Base-by-base conservation (phyloP, 768 basidiomycete species). In the Scleroderma bovista region DNA sequence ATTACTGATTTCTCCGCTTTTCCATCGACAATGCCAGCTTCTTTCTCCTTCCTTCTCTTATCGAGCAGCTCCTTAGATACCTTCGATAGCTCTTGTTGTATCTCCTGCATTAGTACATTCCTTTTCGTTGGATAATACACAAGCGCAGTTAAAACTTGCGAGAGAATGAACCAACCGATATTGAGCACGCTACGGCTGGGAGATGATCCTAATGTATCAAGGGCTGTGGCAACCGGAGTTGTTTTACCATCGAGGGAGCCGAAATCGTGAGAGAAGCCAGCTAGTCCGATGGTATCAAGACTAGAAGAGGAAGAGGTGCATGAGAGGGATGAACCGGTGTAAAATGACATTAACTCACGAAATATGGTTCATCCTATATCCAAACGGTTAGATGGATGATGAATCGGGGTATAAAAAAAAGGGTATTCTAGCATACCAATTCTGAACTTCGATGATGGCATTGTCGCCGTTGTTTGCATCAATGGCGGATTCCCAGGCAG, bases 241-340 rank as follows among this genome's bases (percentile, higher is more conserved):
- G 17, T 38, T 51, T 71, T 64, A 15, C 74, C 73, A 1, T 68
- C 65, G 17, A 77, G 62, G 0, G 73, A 59, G 10, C 68, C 68
- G 51, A 77, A 77, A 52, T 75, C 66, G 56, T 75, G 72, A 9
- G 72, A 69, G 56, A 77, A 74, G 1, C 75, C 69, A 3, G 72
- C 72, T 38, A 74, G 69, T 11, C 76, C 73, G 44, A 75, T 69
- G 44, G 64, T 69, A 54, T 77, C 76, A 5, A 77, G 62, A 1
- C 73, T 74, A 38, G 2, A 20, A 24, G 8, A 15, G 11, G 22
- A 15, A 24, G 13, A 12, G 20, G 8, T 24, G 9, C 12, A 16
- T 43, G 15, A 15, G 20, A 20, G 16, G 13, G 12, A 4, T 5
- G 16, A 11, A 24, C 4, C 23, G 15, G n/a, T 29, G 12, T 22